Base-by-base conservation (phyloP, 139 green algal genomes). In the Trebouxia sp. region DNA sequence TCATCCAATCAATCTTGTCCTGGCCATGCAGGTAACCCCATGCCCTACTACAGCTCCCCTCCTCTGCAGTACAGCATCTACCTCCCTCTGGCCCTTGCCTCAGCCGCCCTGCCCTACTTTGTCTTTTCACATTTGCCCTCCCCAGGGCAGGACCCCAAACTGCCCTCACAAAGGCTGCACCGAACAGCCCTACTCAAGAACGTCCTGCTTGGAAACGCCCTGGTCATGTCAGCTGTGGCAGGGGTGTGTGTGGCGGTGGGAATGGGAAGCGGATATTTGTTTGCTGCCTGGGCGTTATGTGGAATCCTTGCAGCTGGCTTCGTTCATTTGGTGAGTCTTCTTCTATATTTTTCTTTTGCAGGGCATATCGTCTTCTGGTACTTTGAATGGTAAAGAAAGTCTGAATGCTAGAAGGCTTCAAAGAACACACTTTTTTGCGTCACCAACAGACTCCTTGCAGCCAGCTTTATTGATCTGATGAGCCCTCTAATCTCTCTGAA, bases 11-110 rank as follows among this genome's bases (percentile, higher is more conserved):
- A n/a, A n/a, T 72, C 43, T 17, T 45, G 32, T 32, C 0, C 30
- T n/a, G 8, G 69, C 12, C 32, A 32, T 86, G 56, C 83, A 92
- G 87, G 86, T 39, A 62, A 78, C 14, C 83, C 87, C 1, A 91
- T 93, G 78, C 48, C 77, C 4, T 93, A 85, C 85, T 93, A 87
- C 77, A 69, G 86, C 24, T 80, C 85, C 26, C 87, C 83, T n/a
- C 75, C 72, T 30, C 6, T 88, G 20, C 86, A 74, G 2, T 83
- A 83, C 53, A 35, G 37, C 65, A 88, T 87, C 37, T 93, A 82
- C 77, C 30, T 93, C 1, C 89, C 89, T 6, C 67, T 85, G 7
- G 83, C 82, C 20, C 35, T 83, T 6, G 79, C 77, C 3, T 85
- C 78, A 28, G 66, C 86, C 3, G 70, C 91, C 43, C 20, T 87